Base-by-base conservation (phyloP, 331 rosid species). In the Quercus lobata region DNA sequence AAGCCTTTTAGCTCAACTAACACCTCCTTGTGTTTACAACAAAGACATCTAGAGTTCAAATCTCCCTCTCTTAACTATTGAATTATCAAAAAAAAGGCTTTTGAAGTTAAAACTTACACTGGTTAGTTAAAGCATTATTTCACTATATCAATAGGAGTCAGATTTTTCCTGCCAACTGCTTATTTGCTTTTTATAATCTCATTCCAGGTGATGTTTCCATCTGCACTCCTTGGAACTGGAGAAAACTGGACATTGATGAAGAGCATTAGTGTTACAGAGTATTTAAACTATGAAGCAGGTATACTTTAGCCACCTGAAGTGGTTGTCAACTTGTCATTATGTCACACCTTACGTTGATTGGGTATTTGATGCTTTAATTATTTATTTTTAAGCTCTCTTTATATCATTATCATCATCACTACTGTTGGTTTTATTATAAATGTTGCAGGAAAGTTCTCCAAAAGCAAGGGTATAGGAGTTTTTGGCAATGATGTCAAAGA, bases 401-500 rank as follows among this genome's bases (percentile, higher is more conserved):
- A 3, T 29, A 65, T 17, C 27, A 8, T 68, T 24, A 9, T 68
- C 17, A 34, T 34, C 7, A 5, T 60, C 7, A 22, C 5, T 19
- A 9, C 25, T 60, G 35, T 12, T 49, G 18, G 4, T 49, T 11
- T 49, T 49, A 14, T 49, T 14, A 11, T 49, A 10, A 12, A 49
- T 49, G 54, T 76, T 72, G 54, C 82, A 95, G 99, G 99, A 74
- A 95, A 95, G 86, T 95, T 95, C 85, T 95, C 99, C 22, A 95
- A 95, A 87, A 95, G 97, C 81, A 95, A 88, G 88, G 99, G 99
- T 52, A 25, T 91, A 4, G 99, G 99, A 49, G 98, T 93, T 69
- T 95, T 95, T 84, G 98, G 99, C 73, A 95, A 95, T 35, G 93
- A 93, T 89, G 99, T 87, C n/a, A 95, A 90, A 83, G 99, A 93